Evolutionary conservation across 2,329 filamentous ascomycete species (phyloP).

Genomic region (Arthrobotrys megalospora): DNA sequence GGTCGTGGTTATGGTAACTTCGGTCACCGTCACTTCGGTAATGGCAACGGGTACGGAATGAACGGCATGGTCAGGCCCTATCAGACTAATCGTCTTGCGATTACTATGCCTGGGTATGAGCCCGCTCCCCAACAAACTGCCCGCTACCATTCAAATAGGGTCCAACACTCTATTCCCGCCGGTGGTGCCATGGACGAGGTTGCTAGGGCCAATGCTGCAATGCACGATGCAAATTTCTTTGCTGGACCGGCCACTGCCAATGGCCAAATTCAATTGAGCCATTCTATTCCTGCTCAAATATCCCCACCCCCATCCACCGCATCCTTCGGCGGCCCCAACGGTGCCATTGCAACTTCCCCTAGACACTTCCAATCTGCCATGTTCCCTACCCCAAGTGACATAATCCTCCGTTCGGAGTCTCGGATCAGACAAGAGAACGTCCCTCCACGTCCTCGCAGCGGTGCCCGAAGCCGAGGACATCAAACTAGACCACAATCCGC

Average conservation of each 20-base stretch:
- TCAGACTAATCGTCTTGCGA: slow-evolving; percentile 11
- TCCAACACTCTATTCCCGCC: background rate
- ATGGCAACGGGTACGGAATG: slow-evolving; percentile 58
- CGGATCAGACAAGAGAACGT: slow-evolving; percentile 7
- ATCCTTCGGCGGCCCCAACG: background rate
- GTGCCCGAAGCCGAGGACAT: background rate
- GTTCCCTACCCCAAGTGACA: background rate
- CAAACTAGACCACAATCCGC: background rate
- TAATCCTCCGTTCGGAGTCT: background rate
- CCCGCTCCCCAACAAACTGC: background rate
- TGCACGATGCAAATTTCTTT: background rate
- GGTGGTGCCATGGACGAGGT: background rate
- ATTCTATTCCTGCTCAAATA: background rate
- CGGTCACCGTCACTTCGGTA: slow-evolving; percentile 63
- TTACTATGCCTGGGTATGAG: slow-evolving; percentile 17
- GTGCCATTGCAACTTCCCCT: background rate
- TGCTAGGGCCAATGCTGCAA: background rate
- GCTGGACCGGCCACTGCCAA: background rate
- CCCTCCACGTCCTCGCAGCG: slow-evolving; percentile 9
- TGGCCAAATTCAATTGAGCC: background rate
- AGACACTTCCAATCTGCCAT: background rate
- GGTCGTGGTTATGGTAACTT: slow-evolving; percentile 65
- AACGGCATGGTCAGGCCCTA: background rate
- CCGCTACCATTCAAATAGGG: background rate
- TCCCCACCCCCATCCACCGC: background rate